These are phyloP conservation scores for Fusarium robinianum DNA, from an alignment of 2,329 filamentous ascomycete species.

Conservation along the genomic window DNA sequence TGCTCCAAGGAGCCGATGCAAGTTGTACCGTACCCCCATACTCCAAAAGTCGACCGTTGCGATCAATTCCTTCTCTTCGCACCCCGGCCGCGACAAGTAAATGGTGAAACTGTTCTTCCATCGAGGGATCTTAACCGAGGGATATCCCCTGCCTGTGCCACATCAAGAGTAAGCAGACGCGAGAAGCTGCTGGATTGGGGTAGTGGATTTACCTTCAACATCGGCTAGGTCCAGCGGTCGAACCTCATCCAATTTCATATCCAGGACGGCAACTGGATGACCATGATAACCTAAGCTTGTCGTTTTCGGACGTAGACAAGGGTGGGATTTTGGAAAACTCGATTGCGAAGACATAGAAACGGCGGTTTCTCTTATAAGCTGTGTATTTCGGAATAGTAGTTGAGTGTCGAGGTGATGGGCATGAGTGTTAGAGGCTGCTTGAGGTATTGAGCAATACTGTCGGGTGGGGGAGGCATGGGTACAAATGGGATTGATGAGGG, in stretches of 20 bases:
- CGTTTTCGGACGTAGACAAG: not conserved
- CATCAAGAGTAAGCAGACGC: no score
- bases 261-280: constrained; percentile 4
- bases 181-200: not conserved
- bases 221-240: not conserved
- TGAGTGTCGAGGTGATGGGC: no score
- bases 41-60: constrained; percentile 4
- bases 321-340: no score
- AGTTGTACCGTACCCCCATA: constrained; percentile 4
- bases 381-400: no score
- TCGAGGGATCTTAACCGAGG: constrained; percentile 1
- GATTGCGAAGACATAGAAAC: no score
- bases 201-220: not conserved
- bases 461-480: no score
- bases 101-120: constrained; percentile 4
- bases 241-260: constrained; percentile 2
- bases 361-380: no score
- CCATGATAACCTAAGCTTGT: not conserved
- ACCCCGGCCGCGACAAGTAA: constrained; percentile 1
- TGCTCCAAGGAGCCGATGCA: not conserved
- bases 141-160: not conserved
- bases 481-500: no score
- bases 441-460: no score
- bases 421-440: no score
- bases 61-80: constrained; percentile 1